Evolutionary conservation across 208 protist species (phyloP), one percentile per base, ranked within the genome.

Genomic region (Lotmaria passim): DNA sequence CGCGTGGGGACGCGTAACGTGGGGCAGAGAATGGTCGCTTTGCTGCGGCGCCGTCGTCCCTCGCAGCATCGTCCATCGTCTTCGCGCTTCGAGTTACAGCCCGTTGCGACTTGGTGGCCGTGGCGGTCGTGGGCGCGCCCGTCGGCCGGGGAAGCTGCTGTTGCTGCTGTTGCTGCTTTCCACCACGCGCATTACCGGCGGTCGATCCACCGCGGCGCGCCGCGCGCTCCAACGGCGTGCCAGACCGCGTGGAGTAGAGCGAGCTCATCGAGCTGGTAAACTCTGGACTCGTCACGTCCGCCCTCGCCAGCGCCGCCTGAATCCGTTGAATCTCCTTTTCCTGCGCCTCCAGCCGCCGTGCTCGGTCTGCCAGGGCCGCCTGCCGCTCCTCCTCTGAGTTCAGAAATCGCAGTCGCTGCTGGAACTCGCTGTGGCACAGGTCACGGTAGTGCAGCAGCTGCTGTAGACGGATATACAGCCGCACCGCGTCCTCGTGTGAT

Each of bases 401-500:
- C 34, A 73, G 7, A 3, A 43, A 12, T 17, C 51, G 46, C 28
- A 81, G 47, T 3, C 70, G 62, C 57, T 60, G 47, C 14, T 64
- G 47, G 51, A 77, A 58, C 75, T 77, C 75, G 10, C 4, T 4
- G 6, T 66, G 21, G 56, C 46, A 50, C 48, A 73, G 43, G 19
- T 60, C 67, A 1, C 56, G 68, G 53, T 61, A 36, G 23, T 1
- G 23, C 11, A 66, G 52, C 17, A 69, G 50, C 70, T 72, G 61
- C 38, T 76, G 44, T 0, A 77, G 59, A 46, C 48, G 41, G 24
- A 76, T 73, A 44, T 70, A 67, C 19, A 65, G 59, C 12, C 69
- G 69, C 26, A 69, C 26, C 24, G 61, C 65, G 31, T 67, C 61
- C 63, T 81, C 75, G 28, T 81, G 75, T 2, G 43, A 48, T n/a